A percentile compares a stretch with the other conserved stretches of the same genome.
phyloP scores from a whole-genome alignment of 176 grass and related monocot species.

The Elymus sibiricus region DNA sequence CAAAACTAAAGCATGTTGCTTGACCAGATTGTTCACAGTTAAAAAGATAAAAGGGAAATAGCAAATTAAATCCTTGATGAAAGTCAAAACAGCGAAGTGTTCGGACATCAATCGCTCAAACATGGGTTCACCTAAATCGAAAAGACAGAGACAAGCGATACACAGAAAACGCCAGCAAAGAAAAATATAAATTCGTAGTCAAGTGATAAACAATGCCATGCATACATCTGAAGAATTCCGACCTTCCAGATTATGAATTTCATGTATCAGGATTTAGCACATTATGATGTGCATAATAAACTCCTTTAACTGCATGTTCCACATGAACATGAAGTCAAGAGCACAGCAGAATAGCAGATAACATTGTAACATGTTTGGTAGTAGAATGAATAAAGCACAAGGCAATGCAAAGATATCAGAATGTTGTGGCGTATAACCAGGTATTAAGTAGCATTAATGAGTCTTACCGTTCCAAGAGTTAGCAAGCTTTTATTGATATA shows the following conservation, averaged over 20 bases:
- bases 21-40: constrained; percentile 17
- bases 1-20: constrained; percentile 11
- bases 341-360: neutral
- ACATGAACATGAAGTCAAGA: constrained; percentile 1
- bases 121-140: neutral
- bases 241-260: neutral
- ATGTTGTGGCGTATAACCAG: neutral
- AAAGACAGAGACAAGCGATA: neutral
- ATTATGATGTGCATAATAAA: neutral
- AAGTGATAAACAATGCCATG: neutral
- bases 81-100: neutral
- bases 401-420: neutral
- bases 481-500: constrained; percentile 99
- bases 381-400: constrained; percentile 13
- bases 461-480: constrained; percentile 91
- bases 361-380: constrained; percentile 1
- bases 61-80: neutral
- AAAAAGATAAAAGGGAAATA: neutral
- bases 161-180: neutral
- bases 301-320: neutral
- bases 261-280: neutral
- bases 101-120: neutral
- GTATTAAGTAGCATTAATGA: neutral
- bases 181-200: neutral
- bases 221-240: neutral